Evolutionary conservation across 2,329 filamentous ascomycete species (phyloP).

Genomic region (Rhynchosporium graminicola): DNA sequence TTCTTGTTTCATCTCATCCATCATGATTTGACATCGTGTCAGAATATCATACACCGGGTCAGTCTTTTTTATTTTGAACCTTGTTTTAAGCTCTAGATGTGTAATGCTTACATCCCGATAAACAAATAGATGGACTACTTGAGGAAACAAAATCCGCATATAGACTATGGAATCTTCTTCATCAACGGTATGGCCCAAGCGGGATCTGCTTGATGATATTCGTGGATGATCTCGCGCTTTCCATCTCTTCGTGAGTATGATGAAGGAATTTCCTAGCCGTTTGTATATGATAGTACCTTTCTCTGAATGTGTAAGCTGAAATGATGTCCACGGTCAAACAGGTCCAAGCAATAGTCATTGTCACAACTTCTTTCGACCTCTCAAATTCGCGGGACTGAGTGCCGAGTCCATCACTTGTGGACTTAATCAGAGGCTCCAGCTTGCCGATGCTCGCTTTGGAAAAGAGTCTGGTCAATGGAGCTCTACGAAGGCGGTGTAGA

Average conservation of each 20-base stretch:
- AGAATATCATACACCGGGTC: not conserved
- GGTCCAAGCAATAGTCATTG: not conserved
- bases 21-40: not conserved
- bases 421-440: slow-evolving; percentile 20
- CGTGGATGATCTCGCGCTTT: not conserved
- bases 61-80: not conserved
- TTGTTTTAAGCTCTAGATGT: no score
- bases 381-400: not conserved
- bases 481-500: slow-evolving; percentile 23
- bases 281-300: slow-evolving; percentile 4
- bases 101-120: slow-evolving; percentile 3
- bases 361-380: not conserved
- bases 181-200: slow-evolving; percentile 22
- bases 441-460: slow-evolving; percentile 21
- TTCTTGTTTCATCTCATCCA: not conserved
- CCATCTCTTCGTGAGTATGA: not conserved
- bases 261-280: not conserved
- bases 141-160: slow-evolving; percentile 15
- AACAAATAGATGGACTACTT: not conserved
- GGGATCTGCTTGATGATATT: slow-evolving; percentile 17
- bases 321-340: slow-evolving; percentile 12
- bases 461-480: slow-evolving; percentile 23
- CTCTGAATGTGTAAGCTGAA: slow-evolving; percentile 3
- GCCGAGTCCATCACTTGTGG: slow-evolving; percentile 12
- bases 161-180: slow-evolving; percentile 16